phyloP scores from a whole-genome alignment of 148 eudicot genomes.

The Suaeda aralocaspica region DNA sequence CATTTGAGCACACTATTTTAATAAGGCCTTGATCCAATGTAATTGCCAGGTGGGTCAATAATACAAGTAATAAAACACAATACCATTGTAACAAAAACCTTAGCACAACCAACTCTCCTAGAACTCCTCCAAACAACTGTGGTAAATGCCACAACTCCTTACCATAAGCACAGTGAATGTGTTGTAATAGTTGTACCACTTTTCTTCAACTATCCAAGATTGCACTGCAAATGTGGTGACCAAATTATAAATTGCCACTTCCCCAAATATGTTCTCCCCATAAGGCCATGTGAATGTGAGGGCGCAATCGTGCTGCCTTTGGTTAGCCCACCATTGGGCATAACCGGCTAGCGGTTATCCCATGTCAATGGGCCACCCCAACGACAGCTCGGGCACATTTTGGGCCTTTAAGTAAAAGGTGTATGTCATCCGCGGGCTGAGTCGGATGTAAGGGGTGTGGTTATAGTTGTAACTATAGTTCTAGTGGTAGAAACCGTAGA shows the following conservation, averaged over 20 bases:
- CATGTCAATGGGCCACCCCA: constrained; percentile 51
- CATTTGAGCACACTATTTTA: constrained; percentile 10
- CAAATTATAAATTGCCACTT: constrained; percentile 51
- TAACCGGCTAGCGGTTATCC: constrained; percentile 48
- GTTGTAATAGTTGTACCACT: constrained; percentile 37
- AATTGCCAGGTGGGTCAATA: constrained; percentile 83
- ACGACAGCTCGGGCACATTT: constrained; percentile 52
- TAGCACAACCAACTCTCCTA: constrained; percentile 68
- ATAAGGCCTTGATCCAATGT: constrained; percentile 65
- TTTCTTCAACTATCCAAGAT: constrained; percentile 50
- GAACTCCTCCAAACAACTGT: constrained; percentile 70
- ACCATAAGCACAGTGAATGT: constrained; percentile 52
- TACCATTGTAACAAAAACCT: constrained; percentile 49
- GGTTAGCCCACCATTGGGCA: constrained; percentile 52
- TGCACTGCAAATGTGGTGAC: constrained; percentile 49
- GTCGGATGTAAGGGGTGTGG: background rate
- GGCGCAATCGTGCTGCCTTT: constrained; percentile 47
- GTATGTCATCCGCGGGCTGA: constrained; percentile 11
- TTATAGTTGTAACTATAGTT: background rate
- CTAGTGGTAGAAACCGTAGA: constrained; percentile 16
- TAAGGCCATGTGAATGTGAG: constrained; percentile 63
- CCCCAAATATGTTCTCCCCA: constrained; percentile 91
- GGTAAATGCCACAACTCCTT: too few relatives aligned
- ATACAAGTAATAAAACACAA: constrained; percentile 73
- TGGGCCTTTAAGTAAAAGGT: constrained; percentile 44